These are phyloP conservation scores for Trichoderma orchidacearum DNA, from an alignment of 495 filamentous ascomycete genomes.

Conservation along the genomic window DNA sequence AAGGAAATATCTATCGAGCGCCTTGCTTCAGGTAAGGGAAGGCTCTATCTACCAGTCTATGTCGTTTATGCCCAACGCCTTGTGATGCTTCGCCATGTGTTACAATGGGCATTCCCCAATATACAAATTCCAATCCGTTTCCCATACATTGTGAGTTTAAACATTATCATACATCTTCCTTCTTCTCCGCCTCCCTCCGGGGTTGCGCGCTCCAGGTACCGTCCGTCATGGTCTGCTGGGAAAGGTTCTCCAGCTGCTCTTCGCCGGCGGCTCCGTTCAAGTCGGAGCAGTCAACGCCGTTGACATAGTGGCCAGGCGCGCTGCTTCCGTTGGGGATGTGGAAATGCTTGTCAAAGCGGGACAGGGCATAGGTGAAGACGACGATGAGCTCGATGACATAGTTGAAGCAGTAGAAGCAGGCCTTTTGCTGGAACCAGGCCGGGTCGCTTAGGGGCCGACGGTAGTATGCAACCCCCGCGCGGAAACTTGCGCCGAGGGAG, in stretches of 20 bases:
- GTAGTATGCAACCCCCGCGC: conserved; percentile 44
- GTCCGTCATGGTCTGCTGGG: background rate
- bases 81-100: too few species aligned
- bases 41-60: too few species aligned
- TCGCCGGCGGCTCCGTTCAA: background rate
- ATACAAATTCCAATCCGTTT: too few species aligned
- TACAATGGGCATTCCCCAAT: too few species aligned
- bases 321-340: conserved; percentile 43
- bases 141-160: background rate
- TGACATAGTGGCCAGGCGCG: conserved; percentile 25
- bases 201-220: background rate
- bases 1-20: too few species aligned
- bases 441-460: conserved; percentile 39
- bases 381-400: conserved; percentile 61
- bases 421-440: conserved; percentile 53
- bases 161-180: background rate
- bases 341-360: conserved; percentile 61
- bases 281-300: background rate
- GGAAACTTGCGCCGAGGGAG: conserved; percentile 57
- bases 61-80: too few species aligned
- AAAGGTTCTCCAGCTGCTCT: background rate
- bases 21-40: too few species aligned
- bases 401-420: conserved; percentile 69
- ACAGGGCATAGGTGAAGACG: conserved; percentile 46
- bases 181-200: background rate